A percentile compares a stretch with the other conserved stretches of the same genome.
These are phyloP conservation scores for Gossypium longicalyx DNA, from an alignment of 345 rosid species.

Conservation along the genomic window DNA sequence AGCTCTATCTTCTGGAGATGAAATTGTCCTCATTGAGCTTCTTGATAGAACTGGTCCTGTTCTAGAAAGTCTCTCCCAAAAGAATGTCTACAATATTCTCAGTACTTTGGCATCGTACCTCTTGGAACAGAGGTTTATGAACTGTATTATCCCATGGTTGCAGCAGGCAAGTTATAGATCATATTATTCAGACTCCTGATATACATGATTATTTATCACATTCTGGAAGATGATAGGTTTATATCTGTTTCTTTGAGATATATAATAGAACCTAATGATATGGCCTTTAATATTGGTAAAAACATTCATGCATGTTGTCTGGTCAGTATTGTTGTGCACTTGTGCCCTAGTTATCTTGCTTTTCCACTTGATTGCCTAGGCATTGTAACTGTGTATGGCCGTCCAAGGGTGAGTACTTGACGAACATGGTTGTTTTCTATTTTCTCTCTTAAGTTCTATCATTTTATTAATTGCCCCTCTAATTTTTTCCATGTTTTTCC, in stretches of 20 bases:
- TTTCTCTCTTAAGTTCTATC: background rate
- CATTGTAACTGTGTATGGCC: background rate
- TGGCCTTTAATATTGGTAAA: background rate
- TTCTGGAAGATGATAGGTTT: background rate
- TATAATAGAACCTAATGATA: background rate
- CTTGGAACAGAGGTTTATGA: constrained; percentile 60
- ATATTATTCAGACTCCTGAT: background rate
- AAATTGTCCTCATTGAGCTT: constrained; percentile 68
- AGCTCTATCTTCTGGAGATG: constrained; percentile 67
- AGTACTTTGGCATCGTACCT: constrained; percentile 55
- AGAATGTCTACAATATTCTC: constrained; percentile 62
- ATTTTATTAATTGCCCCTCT: background rate
- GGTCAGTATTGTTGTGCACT: background rate
- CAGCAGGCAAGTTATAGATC: constrained; percentile 59
- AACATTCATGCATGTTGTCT: background rate
- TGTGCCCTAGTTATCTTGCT: background rate
- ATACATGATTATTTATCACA: background rate
- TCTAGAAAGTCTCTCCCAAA: constrained; percentile 57
- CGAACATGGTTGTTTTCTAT: background rate
- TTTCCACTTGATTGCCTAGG: background rate
- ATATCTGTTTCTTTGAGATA: constrained; percentile 5
- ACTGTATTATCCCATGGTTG: constrained; percentile 76
- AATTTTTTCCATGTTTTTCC: background rate
- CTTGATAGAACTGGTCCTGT: constrained; percentile 87
- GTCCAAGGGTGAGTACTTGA: background rate